phyloP scores from a whole-genome alignment of 345 rosid species.

The Hirschfeldia incana region DNA sequence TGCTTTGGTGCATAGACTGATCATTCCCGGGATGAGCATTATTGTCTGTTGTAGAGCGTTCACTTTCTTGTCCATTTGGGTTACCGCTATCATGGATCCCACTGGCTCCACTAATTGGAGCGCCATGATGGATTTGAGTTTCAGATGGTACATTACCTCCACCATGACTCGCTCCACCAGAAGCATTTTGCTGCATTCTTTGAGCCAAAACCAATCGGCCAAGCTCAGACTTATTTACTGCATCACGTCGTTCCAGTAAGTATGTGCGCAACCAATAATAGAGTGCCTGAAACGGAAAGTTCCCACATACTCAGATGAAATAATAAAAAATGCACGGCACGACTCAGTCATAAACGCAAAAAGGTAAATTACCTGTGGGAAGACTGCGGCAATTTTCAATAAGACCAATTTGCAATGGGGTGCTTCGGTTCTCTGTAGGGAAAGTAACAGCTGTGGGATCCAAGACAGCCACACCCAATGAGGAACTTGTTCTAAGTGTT shows the following conservation, averaged over 20 bases:
- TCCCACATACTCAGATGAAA: conserved; percentile 11
- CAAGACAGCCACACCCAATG: conserved; percentile 99
- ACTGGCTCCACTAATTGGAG: conserved; percentile 54
- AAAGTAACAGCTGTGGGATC: conserved; percentile 94
- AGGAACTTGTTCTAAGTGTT: conserved; percentile 89
- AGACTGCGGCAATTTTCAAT: conserved; percentile 80
- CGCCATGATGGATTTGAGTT: conserved; percentile 63
- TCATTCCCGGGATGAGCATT: conserved; percentile 63
- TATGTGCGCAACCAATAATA: conserved; percentile 99
- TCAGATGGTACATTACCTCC: conserved; percentile 58
- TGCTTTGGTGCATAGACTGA: conserved; percentile 70
- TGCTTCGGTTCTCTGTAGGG: conserved; percentile 94
- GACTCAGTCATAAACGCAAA: background rate
- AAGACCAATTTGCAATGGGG: conserved; percentile 95
- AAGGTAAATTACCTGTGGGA: conserved; percentile 70
- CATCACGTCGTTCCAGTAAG: conserved; percentile 97
- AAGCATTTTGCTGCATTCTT: conserved; percentile 74
- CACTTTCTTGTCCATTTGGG: conserved; percentile 79
- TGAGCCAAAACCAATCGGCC: conserved; percentile 80
- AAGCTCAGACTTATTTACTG: conserved; percentile 78
- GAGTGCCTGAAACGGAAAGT: conserved; percentile 58
- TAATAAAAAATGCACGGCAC: background rate
- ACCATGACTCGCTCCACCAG: conserved; percentile 59
- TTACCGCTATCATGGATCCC: conserved; percentile 70
- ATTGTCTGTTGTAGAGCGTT: conserved; percentile 59